Evolutionary conservation across 495 filamentous ascomycete species (phyloP), one percentile per base, ranked within the genome.

Genomic region (Ramalina intermedia): DNA sequence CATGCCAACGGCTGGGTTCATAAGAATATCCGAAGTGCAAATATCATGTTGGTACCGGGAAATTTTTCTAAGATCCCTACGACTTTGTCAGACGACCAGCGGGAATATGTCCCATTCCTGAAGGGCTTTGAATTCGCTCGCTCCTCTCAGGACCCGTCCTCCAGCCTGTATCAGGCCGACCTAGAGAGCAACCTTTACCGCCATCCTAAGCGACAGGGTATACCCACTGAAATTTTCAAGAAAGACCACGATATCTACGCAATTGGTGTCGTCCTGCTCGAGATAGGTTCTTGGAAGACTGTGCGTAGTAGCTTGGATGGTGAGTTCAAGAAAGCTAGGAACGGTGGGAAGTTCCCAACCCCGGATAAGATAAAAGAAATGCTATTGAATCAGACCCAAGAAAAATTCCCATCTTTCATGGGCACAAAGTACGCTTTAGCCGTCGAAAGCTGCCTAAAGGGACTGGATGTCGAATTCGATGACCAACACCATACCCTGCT

Each of bases 161-260:
- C n/a, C 20, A 23, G 6, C 18, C 3, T 2, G 14, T 18, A 16
- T 8, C 24, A 46, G 16, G n/a, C 12, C 1, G 13, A 46, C 16
- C 23, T 35, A n/a, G 12, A 50, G 13, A 16, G 35, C n/a, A 45
- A 50, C 21, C 41, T 64, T 7, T 64, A 64, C 49, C 62, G 62
- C 7, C 62, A 64, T 58, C 62, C 60, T 0, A 35, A 53, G 2
- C 56, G 61, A 20, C 61, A 63, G 29, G 54, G 56, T 13, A 24
- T 27, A 0, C 61, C 61, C 16, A 49, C 47, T 0, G 39, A 52
- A 3, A 46, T 50, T 37, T 64, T 63, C 44, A 43, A 9, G 2
- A 63, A 62, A 45, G 50, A 54, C 23, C 65, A 69, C 43, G 66
- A 69, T 46, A 61, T 67, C 26, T 69, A 68, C 49, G 55, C 60